Evolutionary conservation across 139 green algal genomes (phyloP).

Genomic region (Eudorina sp.): DNA sequence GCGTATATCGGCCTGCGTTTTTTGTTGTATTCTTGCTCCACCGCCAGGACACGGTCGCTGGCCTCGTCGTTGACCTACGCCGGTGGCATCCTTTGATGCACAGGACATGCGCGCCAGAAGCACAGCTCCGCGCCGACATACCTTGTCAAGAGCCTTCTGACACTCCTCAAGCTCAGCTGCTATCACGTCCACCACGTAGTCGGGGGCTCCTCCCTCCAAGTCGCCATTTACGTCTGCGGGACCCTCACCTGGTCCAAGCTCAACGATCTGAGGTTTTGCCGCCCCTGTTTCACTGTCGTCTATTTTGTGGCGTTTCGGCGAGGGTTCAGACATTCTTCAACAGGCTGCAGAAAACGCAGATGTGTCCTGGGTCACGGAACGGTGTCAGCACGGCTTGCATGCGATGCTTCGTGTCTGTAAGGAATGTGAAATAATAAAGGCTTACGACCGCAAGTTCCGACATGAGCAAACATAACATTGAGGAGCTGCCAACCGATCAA

Average conservation of each 20-base stretch:
- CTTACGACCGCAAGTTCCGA: too few relatives aligned
- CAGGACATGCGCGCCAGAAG: too few relatives aligned
- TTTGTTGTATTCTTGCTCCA: conserved; percentile 83
- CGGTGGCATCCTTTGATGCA: too few relatives aligned
- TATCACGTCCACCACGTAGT: not conserved
- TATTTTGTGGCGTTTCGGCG: conserved; percentile 18
- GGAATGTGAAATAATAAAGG: too few relatives aligned
- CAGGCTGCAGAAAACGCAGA: not conserved
- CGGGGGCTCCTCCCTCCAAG: not conserved
- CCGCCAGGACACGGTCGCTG: conserved; percentile 73
- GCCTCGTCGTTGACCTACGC: conserved; percentile 74
- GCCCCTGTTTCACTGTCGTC: not conserved
- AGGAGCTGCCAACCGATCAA: too few relatives aligned
- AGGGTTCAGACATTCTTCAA: conserved; percentile 30
- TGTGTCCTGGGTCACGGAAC: not conserved
- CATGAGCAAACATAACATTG: too few relatives aligned
- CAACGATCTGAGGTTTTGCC: not conserved
- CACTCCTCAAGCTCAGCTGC: conserved; percentile 38
- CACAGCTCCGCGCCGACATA: too few relatives aligned
- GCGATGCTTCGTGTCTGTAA: too few relatives aligned
- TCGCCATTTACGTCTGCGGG: not conserved
- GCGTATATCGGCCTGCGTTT: conserved; percentile 68
- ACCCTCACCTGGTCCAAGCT: not conserved
- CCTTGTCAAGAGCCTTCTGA: conserved; percentile 56
- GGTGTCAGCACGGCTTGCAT: not conserved